Percentiles rank a stretch among this genome's conserved stretches.
phyloP scores from a whole-genome alignment of 345 rosid species.

The Anacardium occidentale region DNA sequence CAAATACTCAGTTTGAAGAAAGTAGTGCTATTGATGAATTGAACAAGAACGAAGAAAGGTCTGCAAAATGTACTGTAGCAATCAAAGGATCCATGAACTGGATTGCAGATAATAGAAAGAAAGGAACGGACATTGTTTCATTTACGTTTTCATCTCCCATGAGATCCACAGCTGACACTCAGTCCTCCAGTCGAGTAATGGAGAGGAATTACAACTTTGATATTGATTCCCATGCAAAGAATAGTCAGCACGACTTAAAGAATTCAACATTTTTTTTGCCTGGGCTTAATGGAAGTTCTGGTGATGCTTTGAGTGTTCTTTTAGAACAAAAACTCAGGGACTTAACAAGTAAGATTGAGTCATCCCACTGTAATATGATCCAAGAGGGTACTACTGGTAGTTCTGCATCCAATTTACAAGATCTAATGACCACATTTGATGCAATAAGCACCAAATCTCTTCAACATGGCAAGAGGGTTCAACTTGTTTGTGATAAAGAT shows the following conservation, averaged over 20 bases:
- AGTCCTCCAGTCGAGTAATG: conserved; percentile 28
- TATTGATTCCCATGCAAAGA: conserved; percentile 23
- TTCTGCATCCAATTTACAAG: conserved; percentile 37
- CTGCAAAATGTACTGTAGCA: conserved; percentile 44
- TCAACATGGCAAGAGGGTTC: conserved; percentile 35
- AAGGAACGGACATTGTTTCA: conserved; percentile 72
- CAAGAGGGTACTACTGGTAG: conserved; percentile 38
- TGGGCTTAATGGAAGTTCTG: conserved; percentile 43
- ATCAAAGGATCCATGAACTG: conserved; percentile 34
- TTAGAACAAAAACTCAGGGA: conserved; percentile 78
- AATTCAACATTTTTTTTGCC: conserved; percentile 34
- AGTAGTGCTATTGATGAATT: conserved; percentile 33
- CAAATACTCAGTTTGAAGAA: conserved; percentile 27
- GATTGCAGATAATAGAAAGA: conserved; percentile 34
- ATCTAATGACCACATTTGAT: conserved; percentile 28
- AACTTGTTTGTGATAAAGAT: conserved; percentile 30
- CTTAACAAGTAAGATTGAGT: conserved; percentile 58
- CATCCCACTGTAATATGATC: conserved; percentile 45
- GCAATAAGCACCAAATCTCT: conserved; percentile 29
- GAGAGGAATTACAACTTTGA: conserved; percentile 28
- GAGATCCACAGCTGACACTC: conserved; percentile 36
- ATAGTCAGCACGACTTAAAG: conserved; percentile 25
- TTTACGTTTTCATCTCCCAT: conserved; percentile 85
- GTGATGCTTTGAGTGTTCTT: conserved; percentile 57
- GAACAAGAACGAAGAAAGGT: conserved; percentile 35